These are phyloP conservation scores for Asparagopsis taxiformis DNA, from an alignment of 31 red algal genomes.

Conservation along the genomic window DNA sequence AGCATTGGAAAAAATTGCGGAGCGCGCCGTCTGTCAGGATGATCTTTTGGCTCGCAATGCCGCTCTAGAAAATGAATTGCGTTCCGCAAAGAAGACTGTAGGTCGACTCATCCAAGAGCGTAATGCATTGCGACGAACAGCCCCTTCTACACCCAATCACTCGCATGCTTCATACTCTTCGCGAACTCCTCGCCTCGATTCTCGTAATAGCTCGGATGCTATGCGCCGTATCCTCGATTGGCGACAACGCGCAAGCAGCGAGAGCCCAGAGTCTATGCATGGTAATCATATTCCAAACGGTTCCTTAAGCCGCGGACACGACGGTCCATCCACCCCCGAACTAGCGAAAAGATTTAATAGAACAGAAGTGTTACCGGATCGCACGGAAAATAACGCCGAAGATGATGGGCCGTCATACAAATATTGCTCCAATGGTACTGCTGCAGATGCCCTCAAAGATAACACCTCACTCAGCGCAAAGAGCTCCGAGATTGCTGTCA, in stretches of 20 bases:
- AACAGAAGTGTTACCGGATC: slow-evolving; percentile 6
- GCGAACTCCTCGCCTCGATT: background rate
- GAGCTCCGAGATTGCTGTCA: background rate
- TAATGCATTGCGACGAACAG: background rate
- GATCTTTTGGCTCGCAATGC: slow-evolving; percentile 22
- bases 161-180: slow-evolving; percentile 5
- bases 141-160: background rate
- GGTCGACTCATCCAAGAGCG: slow-evolving; percentile 35
- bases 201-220: slow-evolving; percentile 14
- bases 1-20: slow-evolving; percentile 25
- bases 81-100: slow-evolving; percentile 46
- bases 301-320: no score
- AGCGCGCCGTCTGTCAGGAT: slow-evolving; percentile 10
- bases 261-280: background rate
- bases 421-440: no score
- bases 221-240: slow-evolving; percentile 37
- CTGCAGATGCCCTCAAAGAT: slow-evolving; percentile 1
- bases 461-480: slow-evolving; percentile 8
- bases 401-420: no score
- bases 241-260: slow-evolving; percentile 21
- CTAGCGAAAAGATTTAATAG: no score
- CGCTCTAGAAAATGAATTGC: slow-evolving; percentile 22
- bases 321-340: no score
- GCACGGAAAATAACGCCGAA: background rate
- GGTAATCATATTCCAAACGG: no score